These are phyloP conservation scores for Inga laurina DNA, from an alignment of 306 rosid genomes.

Conservation along the genomic window DNA sequence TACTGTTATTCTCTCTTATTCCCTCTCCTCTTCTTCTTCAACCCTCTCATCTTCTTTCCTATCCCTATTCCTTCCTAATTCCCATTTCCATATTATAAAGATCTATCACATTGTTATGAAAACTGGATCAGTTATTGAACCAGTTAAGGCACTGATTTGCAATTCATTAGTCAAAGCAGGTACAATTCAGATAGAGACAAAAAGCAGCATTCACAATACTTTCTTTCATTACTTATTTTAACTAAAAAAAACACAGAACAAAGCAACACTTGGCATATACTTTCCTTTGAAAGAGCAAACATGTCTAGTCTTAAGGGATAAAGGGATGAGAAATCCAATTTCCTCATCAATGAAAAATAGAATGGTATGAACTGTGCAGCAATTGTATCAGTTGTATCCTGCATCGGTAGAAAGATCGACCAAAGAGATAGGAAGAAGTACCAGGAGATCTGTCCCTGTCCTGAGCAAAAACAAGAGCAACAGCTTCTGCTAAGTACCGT, in stretches of 20 bases:
- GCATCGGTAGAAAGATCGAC: constrained; percentile 15
- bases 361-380: constrained; percentile 5
- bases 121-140: neutral
- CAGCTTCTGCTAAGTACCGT: constrained; percentile 47
- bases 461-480: constrained; percentile 74
- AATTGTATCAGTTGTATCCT: constrained; percentile 15
- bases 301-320: constrained; percentile 7
- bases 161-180: neutral
- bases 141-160: neutral
- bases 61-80: too few relatives aligned
- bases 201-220: neutral
- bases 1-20: too few relatives aligned
- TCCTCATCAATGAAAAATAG: neutral
- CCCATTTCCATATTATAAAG: too few relatives aligned
- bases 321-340: neutral
- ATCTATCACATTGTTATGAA: neutral
- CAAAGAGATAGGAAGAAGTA: constrained; percentile 38
- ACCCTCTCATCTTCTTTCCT: too few relatives aligned
- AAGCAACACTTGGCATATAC: neutral
- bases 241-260: neutral
- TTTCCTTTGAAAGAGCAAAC: neutral
- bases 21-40: too few relatives aligned
- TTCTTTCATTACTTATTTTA: neutral
- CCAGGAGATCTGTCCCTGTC: constrained; percentile 60
- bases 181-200: neutral